Base-by-base conservation (phyloP, 495 filamentous ascomycete species). In the Hypoxylon lenormandii region DNA sequence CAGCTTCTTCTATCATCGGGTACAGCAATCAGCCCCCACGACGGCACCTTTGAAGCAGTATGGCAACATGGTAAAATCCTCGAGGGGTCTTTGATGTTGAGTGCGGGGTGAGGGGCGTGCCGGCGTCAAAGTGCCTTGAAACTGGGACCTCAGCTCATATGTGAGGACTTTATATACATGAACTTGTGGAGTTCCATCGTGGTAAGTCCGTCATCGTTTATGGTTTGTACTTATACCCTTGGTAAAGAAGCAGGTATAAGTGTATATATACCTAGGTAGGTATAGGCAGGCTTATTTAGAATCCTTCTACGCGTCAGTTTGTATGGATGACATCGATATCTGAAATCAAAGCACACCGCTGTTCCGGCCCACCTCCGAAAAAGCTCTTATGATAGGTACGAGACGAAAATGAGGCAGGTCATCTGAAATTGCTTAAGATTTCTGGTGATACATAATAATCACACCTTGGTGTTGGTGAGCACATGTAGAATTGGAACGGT, bases 51-150 rank as follows among this genome's bases (percentile, higher is more conserved):
- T 4, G 30, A 33, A 12, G 37, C 40, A 55, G 38, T 40, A 43
- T 45, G 40, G 19, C 30, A 16, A 50, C 36, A 40, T 28, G 46
- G 18, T 23, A 55, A 30, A 38, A 63, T 26, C 48, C 45, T 64
- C 30, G 30, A 33, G 30, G 26, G 30, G 30, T 33, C 30, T 33
- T 59, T 0, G 49, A 64, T 16, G 50, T 64, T 38, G 50, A 60
- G 54, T 70, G 66, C 60, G 66, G 66, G 66, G 60, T 70, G 66
- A 64, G 50, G 49, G 55, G 60, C 55, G 12, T 54, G 66, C n/a
- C 55, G 28, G 18, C 42, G 40, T 60, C 51, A 50, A 12, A 23
- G 22, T 51, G 5, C 23, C 2, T 26, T 26, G 43, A 47, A 48
- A 33, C 30, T 33, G 30, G 30, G 7, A 3, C 8, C 47, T 66